Percentiles rank a stretch among this genome's conserved stretches.
These are phyloP conservation scores for Camellia oleifera DNA, from an alignment of 179 eudicot species.

Conservation along the genomic window DNA sequence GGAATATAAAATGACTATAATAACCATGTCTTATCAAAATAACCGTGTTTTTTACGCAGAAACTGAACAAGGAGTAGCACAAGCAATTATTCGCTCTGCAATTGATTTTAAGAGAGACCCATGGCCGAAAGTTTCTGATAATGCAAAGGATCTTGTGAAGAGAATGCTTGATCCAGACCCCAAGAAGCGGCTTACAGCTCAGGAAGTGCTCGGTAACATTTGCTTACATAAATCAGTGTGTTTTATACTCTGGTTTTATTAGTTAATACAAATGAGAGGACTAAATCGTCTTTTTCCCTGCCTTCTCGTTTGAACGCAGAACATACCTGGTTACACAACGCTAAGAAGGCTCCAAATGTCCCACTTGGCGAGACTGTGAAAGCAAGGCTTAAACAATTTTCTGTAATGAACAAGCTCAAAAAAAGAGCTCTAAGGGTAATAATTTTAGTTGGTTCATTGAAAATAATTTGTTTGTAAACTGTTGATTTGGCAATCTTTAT, in stretches of 20 bases:
- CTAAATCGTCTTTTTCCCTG: no score
- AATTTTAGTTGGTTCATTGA: neutral
- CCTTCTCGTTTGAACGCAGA: slow-evolving; percentile 29
- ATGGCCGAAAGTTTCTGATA: slow-evolving; percentile 40
- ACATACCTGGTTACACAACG: slow-evolving; percentile 66
- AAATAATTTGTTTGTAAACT: neutral
- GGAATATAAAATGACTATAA: no score
- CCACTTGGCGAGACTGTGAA: slow-evolving; percentile 64
- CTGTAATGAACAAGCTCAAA: slow-evolving; percentile 75
- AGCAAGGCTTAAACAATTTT: slow-evolving; percentile 67
- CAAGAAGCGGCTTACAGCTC: slow-evolving; percentile 32
- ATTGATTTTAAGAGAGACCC: slow-evolving; percentile 34
- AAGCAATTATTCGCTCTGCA: slow-evolving; percentile 33
- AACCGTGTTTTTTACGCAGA: slow-evolving; percentile 8
- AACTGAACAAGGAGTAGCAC: slow-evolving; percentile 39
- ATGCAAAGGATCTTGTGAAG: slow-evolving; percentile 35
- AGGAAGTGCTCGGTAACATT: slow-evolving; percentile 33
- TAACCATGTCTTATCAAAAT: no score
- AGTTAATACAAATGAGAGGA: no score
- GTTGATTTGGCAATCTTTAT: neutral
- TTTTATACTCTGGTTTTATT: no score
- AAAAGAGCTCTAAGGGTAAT: slow-evolving; percentile 65
- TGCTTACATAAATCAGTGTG: no score
- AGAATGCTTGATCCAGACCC: slow-evolving; percentile 38
- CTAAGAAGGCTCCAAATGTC: slow-evolving; percentile 67